Conservation (phyloP, 1,284 basidiomycete species). For the Stygiomarasmius scandens region DNA sequence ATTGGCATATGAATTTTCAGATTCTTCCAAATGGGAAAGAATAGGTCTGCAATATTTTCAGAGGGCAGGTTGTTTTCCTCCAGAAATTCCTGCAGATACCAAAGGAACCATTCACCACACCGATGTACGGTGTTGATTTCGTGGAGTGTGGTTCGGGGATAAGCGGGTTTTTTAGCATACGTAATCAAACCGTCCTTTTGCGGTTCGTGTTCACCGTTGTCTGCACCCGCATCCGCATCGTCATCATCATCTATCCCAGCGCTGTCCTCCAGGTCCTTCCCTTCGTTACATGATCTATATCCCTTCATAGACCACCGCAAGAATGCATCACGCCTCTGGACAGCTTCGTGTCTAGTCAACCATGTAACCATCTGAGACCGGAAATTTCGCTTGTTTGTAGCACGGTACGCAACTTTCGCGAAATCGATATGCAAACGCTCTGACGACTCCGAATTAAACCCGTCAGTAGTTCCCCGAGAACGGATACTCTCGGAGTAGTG, state of each 20-base stretch:
- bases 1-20: background rate
- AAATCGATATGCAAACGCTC: conserved; percentile 20
- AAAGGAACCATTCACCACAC: conserved; percentile 2
- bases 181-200: too few relatives aligned
- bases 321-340: background rate
- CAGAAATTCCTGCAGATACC: conserved; percentile 4
- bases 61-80: background rate
- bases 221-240: background rate
- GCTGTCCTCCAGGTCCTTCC: background rate
- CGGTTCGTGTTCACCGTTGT: background rate
- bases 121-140: background rate
- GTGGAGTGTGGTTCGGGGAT: background rate
- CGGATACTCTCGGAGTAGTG: conserved; percentile 15
- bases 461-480: conserved; percentile 11
- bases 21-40: conserved; percentile 1
- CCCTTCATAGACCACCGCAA: background rate
- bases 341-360: conserved; percentile 28
- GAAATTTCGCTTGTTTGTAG: conserved; percentile 17
- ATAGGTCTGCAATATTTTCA: background rate
- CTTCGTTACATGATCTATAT: background rate
- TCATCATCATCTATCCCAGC: background rate
- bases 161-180: background rate
- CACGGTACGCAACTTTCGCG: conserved; percentile 16
- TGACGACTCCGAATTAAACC: conserved; percentile 19
- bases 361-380: conserved; percentile 30